phyloP scores from a whole-genome alignment of 305 asterid species.

The Galium porrigens region DNA sequence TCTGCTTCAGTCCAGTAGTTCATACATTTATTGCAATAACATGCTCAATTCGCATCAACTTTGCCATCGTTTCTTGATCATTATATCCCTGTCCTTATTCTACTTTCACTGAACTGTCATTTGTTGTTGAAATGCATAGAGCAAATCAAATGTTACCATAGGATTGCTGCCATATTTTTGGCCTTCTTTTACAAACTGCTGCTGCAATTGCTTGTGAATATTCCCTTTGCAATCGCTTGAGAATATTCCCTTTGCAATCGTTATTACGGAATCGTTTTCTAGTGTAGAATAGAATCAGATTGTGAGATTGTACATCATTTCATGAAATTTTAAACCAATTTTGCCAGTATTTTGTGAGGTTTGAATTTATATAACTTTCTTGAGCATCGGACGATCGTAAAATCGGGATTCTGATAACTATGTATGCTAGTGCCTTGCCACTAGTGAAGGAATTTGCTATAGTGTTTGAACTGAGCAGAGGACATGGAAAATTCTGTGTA shows the following conservation, averaged over 20 bases:
- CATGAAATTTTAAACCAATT: neutral
- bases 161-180: neutral
- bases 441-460: neutral
- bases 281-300: neutral
- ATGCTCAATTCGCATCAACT: neutral
- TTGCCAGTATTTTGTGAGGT: neutral
- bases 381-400: neutral
- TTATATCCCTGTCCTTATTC: too few relatives aligned
- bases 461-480: neutral
- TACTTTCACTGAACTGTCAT: neutral
- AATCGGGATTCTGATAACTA: neutral
- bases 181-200: neutral
- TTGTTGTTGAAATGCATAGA: neutral
- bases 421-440: neutral
- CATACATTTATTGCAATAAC: neutral
- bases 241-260: constrained; percentile 1
- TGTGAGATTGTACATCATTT: too few relatives aligned
- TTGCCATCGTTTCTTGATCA: neutral
- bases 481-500: neutral
- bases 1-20: constrained; percentile 24
- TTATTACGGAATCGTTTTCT: neutral
- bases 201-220: neutral
- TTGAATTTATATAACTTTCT: neutral
- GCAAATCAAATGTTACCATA: neutral
- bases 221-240: too few relatives aligned